Evolutionary conservation across 2,329 filamentous ascomycete species (phyloP), one percentile per base, ranked within the genome.

Genomic region (Plectosphaerella cucumerina): DNA sequence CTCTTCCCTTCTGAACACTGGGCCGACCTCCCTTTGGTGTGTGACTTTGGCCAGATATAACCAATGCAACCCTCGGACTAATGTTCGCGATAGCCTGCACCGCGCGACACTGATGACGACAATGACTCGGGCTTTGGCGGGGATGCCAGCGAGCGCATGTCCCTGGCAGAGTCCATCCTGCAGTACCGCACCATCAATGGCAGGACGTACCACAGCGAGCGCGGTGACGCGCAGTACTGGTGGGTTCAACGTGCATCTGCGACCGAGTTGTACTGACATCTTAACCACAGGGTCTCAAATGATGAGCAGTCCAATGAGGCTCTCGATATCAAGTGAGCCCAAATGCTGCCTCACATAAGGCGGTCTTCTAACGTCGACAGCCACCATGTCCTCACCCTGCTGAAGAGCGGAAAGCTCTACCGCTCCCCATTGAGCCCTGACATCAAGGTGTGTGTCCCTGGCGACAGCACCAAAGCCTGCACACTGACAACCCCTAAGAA

Each of bases 261-360:
- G 35, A 39, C 10, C 6, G 26, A 3, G 15, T 5, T 4, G 34
- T 6, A 23, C 23, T 33, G 6, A 33, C 44, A 3, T 23, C 15
- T 6, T 22, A 12, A 3, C 8, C n/a, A n/a, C n/a, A 47, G 45
- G 45, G 45, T 23, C 15, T n/a, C 45, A 15, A 69, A 68, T 31
- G 67, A 70, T 45, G 63, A 63, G 23, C 52, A 47, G 15, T 65
- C 66, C 39, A 64, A 56, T 15, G 59, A 68, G 18, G 56, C 61
- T 0, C 56, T 66, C 54, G 67, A 70, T 17, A 60, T 70, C 44
- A 47, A 47, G 44, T 47, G 17, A 15, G 51, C 57, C 52, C 58
- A 62, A 26, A 33, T 22, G 5, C 12, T 35, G 47, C 2, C 4
- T 6, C 14, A 6, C 12, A 23, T 12, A 2, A 15, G 11, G 42